Evolutionary conservation across 129 eudicot species (phyloP).

Genomic region (Flaveria bidentis): DNA sequence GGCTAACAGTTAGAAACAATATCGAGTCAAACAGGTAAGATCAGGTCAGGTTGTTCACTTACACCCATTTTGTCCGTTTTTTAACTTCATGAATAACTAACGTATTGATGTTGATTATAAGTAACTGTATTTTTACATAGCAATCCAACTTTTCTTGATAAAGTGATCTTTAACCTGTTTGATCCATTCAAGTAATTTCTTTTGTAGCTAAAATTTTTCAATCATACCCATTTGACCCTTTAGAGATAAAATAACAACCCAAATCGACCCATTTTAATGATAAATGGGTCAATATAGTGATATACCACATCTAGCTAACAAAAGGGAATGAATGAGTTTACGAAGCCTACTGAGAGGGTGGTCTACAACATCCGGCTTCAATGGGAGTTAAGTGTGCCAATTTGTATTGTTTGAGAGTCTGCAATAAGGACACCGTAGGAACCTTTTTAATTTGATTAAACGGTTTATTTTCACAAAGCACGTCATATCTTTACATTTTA

Average conservation of each 20-base stretch:
- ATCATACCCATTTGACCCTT: background rate
- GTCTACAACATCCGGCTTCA: constrained; percentile 94
- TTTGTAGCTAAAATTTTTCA: background rate
- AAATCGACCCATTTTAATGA: background rate
- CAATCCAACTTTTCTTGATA: background rate
- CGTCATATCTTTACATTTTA: background rate
- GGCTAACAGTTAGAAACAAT: background rate
- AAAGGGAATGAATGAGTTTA: background rate
- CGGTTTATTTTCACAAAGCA: background rate
- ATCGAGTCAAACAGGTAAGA: background rate
- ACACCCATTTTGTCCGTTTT: constrained; percentile 3
- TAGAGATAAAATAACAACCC: background rate
- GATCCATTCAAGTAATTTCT: background rate
- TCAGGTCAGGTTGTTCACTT: background rate
- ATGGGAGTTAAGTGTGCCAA: constrained; percentile 70
- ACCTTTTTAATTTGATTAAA: constrained; percentile 15
- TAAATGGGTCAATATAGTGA: background rate
- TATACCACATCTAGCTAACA: background rate
- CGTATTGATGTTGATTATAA: background rate
- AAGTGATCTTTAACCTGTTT: background rate
- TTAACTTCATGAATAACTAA: background rate
- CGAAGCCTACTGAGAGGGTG: constrained; percentile 77
- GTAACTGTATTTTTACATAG: background rate
- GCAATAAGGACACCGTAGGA: constrained; percentile 32
- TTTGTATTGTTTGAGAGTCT: constrained; percentile 71